Base-by-base conservation (phyloP, 768 basidiomycete species). In the Leccinum arenicola region DNA sequence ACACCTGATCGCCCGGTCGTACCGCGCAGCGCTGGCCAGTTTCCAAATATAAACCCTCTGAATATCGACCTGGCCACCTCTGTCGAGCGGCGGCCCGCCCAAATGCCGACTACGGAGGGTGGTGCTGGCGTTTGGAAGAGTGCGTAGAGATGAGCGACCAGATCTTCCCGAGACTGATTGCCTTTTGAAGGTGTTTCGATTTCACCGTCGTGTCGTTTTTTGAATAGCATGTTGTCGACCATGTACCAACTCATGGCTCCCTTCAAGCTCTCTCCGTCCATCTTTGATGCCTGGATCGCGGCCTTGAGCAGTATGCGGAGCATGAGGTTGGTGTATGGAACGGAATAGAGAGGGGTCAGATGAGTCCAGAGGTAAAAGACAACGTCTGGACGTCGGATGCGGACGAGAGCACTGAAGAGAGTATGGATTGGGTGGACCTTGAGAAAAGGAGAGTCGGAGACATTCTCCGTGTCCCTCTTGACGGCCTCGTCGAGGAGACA, bases 281-380 rank as follows among this genome's bases (percentile, higher is more conserved):
- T 71, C 53, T 78, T 76, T 23, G 75, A 72, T 4, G 84, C 82
- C 17, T 80, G 74, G 3, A 85, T 76, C 1, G 87, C 85, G 2
- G 84, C 76, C 54, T 84, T 80, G 51, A 93, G 77, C 11, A 93
- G 66, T 55, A 86, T 75, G 48, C 78, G 76, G 54, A 93, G 80
- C 31, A 87, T 83, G 52, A 72, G 69, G 17, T 77, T 69, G 50
- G 88, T 82, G 0, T 86, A 87, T 3, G 74, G 69, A 0, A 86
- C 74, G 5, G 76, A 78, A 68, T 88, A 94, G 3, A 92, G 69
- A 0, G 71, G 65, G 4, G 75, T 74, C 73, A 91, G 82, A 25
- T 84, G 72, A n/a, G 87, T 84, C 87, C 89, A 93, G 1, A 92
- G 65, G 47, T 74, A 73, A 68, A 89, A 86, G 4, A 87, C 79